Percentiles rank a stretch among this genome's conserved stretches.
These are phyloP conservation scores for Malus hybrid DNA, from an alignment of 331 rosid genomes.

Conservation along the genomic window DNA sequence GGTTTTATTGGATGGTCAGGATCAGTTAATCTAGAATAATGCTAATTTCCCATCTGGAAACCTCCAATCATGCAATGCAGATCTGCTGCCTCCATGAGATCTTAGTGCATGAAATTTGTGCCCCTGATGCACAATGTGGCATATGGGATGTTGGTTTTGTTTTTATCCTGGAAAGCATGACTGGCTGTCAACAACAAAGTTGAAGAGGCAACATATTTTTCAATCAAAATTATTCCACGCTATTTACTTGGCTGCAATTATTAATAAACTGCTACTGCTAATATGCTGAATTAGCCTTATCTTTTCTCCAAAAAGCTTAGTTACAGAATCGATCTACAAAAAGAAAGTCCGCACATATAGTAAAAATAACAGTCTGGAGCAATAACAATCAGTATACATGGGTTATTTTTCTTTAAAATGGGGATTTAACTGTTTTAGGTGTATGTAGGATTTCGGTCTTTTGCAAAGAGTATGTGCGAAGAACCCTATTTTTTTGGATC, in stretches of 20 bases:
- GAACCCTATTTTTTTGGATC: too few species aligned
- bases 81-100: slow-evolving; percentile 13
- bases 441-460: too few species aligned
- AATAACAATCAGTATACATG: too few species aligned
- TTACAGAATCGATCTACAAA: too few species aligned
- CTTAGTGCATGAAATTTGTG: not conserved
- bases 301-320: not conserved
- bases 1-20: not conserved
- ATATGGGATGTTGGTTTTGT: slow-evolving; percentile 5
- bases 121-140: not conserved
- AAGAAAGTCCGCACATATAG: too few species aligned
- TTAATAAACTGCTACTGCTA: too few species aligned
- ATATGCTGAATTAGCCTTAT: not conserved
- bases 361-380: too few species aligned
- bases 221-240: not conserved
- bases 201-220: not conserved
- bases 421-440: too few species aligned
- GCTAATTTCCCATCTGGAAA: not conserved
- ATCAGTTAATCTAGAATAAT: not conserved
- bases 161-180: not conserved
- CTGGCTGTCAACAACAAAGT: not conserved
- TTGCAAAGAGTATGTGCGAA: too few species aligned
- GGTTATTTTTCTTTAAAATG: too few species aligned
- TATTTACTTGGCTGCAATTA: too few species aligned
- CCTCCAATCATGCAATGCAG: not conserved